These are phyloP conservation scores for Tulasnella sp. DNA, from an alignment of 768 basidiomycete species.

Conservation along the genomic window DNA sequence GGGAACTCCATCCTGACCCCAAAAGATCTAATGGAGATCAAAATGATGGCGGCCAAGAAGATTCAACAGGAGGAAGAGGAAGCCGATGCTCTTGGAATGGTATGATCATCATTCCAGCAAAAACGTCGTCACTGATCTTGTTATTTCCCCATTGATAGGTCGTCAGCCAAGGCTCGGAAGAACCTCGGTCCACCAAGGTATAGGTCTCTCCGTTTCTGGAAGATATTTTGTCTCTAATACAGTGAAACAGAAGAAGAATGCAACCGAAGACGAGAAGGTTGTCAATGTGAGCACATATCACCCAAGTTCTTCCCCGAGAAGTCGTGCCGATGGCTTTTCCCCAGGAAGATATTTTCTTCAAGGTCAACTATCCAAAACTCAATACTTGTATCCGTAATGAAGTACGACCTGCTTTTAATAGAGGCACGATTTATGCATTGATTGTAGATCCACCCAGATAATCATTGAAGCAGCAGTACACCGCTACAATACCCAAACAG, in stretches of 20 bases:
- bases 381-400: slow-evolving; percentile 80
- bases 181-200: not conserved
- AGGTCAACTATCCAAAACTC: slow-evolving; percentile 85
- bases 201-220: not conserved
- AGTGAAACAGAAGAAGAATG: not conserved
- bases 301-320: not conserved
- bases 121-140: not conserved
- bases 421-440: slow-evolving; percentile 9
- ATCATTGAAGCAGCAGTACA: slow-evolving; percentile 68
- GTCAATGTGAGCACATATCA: slow-evolving; percentile 54
- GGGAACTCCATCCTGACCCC: slow-evolving; percentile 63
- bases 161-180: not conserved
- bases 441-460: slow-evolving; percentile 42
- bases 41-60: slow-evolving; percentile 54
- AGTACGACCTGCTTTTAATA: slow-evolving; percentile 39
- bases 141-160: not conserved
- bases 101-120: slow-evolving; percentile 34
- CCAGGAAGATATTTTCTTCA: slow-evolving; percentile 67
- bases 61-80: slow-evolving; percentile 65
- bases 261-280: slow-evolving; percentile 41
- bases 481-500: slow-evolving; percentile 70
- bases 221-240: not conserved
- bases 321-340: slow-evolving; percentile 1
- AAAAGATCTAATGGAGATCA: slow-evolving; percentile 67
- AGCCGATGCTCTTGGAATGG: slow-evolving; percentile 63